Conservation (phyloP, 345 rosid genomes). For the Euphorbia lathyris region DNA sequence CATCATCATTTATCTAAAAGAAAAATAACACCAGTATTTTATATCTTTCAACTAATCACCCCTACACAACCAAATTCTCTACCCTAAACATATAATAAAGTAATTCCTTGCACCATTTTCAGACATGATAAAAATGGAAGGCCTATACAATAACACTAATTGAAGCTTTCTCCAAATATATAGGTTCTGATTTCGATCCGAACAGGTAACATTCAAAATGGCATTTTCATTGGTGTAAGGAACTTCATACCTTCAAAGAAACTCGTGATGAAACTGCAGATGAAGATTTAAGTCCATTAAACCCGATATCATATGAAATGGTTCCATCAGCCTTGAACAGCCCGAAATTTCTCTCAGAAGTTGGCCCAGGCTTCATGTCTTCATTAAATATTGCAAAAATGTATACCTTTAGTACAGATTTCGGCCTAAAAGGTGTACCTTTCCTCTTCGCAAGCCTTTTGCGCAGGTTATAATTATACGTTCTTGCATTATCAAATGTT, state of each 20-base stretch:
- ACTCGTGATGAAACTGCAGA: conserved; percentile 42
- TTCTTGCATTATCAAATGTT: conserved; percentile 71
- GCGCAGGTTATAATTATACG: conserved; percentile 81
- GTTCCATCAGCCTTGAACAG: conserved; percentile 92
- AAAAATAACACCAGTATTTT: too few relatives aligned
- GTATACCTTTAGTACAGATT: conserved; percentile 67
- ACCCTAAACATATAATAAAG: not conserved
- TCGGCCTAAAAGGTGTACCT: conserved; percentile 91
- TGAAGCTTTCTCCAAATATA: not conserved
- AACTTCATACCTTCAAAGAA: conserved; percentile 63
- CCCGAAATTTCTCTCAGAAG: conserved; percentile 91
- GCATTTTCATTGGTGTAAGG: conserved; percentile 2
- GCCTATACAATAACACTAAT: not conserved
- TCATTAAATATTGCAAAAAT: conserved; percentile 91
- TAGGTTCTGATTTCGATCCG: not conserved
- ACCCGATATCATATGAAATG: conserved; percentile 82
- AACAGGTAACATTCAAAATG: conserved; percentile 8
- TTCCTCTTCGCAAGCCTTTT: conserved; percentile 93
- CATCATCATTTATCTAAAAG: too few relatives aligned
- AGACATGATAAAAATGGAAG: not conserved
- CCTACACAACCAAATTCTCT: not conserved
- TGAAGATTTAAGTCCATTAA: conserved; percentile 65
- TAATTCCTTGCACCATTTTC: not conserved
- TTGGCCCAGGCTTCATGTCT: conserved; percentile 67
- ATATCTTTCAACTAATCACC: not conserved